These are phyloP conservation scores for Ustilaginoidea virens DNA, from an alignment of 2,329 filamentous ascomycete genomes.

Conservation along the genomic window DNA sequence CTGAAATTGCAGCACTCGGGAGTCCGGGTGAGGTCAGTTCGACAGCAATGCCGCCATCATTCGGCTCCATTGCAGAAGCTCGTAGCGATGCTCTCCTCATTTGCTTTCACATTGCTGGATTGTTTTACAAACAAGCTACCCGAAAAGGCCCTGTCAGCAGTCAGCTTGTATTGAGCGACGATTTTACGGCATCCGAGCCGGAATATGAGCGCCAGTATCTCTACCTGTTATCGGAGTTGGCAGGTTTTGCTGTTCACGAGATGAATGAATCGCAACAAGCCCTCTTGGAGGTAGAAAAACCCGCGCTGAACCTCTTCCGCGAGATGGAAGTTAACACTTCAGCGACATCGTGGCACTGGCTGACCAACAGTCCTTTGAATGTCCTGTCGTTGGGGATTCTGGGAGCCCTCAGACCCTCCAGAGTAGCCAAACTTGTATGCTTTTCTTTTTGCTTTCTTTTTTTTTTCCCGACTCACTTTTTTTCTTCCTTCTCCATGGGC, in stretches of 20 bases:
- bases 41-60: conserved; percentile 3
- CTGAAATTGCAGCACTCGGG: conserved; percentile 11
- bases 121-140: conserved; percentile 26
- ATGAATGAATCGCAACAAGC: conserved; percentile 21
- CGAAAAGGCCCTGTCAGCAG: conserved; percentile 9
- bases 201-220: conserved; percentile 19
- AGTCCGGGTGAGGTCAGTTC: conserved; percentile 1
- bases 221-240: conserved; percentile 19
- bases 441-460: too few species aligned
- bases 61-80: conserved; percentile 13
- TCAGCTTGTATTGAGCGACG: conserved; percentile 16
- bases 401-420: conserved; percentile 18
- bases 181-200: conserved; percentile 13
- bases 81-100: conserved; percentile 22
- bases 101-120: conserved; percentile 20
- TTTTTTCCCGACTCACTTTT: too few species aligned
- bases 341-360: conserved; percentile 15
- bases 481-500: not conserved
- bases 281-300: conserved; percentile 15
- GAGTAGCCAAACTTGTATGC: conserved; percentile 20
- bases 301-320: conserved; percentile 22
- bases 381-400: conserved; percentile 24
- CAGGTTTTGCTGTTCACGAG: conserved; percentile 21
- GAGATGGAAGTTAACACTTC: conserved; percentile 9
- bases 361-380: conserved; percentile 15